Percentiles rank a stretch among this genome's conserved stretches.
phyloP scores from a whole-genome alignment of 2,329 filamentous ascomycete species.

The Alternaria sp. region DNA sequence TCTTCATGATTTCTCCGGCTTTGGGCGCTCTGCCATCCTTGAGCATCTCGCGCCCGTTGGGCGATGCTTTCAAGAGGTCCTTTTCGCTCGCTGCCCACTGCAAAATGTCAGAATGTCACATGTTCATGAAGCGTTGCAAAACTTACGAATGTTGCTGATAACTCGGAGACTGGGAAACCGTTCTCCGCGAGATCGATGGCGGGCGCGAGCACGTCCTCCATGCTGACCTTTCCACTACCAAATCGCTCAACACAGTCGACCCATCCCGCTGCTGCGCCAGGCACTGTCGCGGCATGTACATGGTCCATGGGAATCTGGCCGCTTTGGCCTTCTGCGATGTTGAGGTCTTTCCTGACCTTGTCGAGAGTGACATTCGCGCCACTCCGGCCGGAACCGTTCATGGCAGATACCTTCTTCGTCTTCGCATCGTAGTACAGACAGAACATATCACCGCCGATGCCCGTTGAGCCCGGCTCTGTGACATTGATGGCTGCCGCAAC shows the following conservation, averaged over 20 bases:
- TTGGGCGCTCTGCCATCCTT: conserved; percentile 78
- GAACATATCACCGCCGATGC: conserved; percentile 97
- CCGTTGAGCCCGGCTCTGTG: conserved; percentile 90
- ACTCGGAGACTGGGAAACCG: conserved; percentile 87
- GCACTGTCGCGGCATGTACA: conserved; percentile 83
- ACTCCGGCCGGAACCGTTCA: conserved; percentile 93
- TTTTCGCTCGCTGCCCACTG: conserved; percentile 76
- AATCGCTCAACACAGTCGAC: conserved; percentile 86
- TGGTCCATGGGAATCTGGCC: conserved; percentile 74
- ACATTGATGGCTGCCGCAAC: conserved; percentile 92
- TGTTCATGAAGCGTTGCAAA: background rate
- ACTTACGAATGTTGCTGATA: conserved; percentile 72
- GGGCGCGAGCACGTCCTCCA: conserved; percentile 80
- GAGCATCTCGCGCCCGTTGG: conserved; percentile 86
- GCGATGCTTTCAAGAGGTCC: conserved; percentile 73
- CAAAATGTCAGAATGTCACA: conserved; percentile 6
- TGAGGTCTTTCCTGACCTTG: conserved; percentile 71
- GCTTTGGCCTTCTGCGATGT: conserved; percentile 62
- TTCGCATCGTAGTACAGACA: conserved; percentile 89
- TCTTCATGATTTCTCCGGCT: conserved; percentile 88
- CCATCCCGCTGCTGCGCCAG: conserved; percentile 93
- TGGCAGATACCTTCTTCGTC: conserved; percentile 78
- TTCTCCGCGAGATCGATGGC: conserved; percentile 86
- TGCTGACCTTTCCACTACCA: conserved; percentile 80
- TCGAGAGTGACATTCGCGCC: conserved; percentile 73